Percentiles rank a stretch among this genome's conserved stretches.
Evolutionary conservation across 2,329 filamentous ascomycete species (phyloP).

Genomic region (Harringtonia aguacate): DNA sequence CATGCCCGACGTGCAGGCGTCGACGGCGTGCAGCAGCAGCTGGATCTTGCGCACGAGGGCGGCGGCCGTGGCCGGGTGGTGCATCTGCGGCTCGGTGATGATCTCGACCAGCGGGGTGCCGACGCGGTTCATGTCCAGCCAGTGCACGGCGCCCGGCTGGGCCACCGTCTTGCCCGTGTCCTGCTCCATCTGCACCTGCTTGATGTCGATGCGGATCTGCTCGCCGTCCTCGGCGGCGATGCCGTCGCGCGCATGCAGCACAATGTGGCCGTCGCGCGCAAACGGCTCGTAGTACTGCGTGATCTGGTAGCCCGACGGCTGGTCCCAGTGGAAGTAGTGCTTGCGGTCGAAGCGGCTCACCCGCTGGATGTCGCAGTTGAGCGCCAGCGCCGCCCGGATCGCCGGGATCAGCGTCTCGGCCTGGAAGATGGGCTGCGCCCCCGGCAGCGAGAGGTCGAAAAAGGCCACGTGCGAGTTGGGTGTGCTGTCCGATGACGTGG

Average conservation of each 20-base stretch:
- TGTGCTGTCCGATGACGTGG: constrained; percentile 47
- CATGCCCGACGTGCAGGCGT: constrained; percentile 86
- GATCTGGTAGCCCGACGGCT: constrained; percentile 93
- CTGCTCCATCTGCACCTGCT: constrained; percentile 94
- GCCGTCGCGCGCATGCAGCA: constrained; percentile 63
- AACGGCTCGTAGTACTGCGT: constrained; percentile 84
- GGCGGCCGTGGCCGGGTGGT: constrained; percentile 76
- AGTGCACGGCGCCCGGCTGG: constrained; percentile 59
- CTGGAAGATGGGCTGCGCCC: constrained; percentile 81
- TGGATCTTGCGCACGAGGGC: constrained; percentile 86
- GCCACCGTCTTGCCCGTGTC: constrained; percentile 92
- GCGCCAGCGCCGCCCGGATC: constrained; percentile 75
- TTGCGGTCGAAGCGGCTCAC: constrained; percentile 87
- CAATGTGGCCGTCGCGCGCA: constrained; percentile 60
- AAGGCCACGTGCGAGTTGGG: constrained; percentile 82
- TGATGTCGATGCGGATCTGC: constrained; percentile 66
- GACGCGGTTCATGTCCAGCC: constrained; percentile 90
- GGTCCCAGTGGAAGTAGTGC: constrained; percentile 99
- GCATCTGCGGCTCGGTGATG: constrained; percentile 83
- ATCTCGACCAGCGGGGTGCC: constrained; percentile 89
- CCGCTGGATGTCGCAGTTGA: constrained; percentile 68
- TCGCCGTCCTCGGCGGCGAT: constrained; percentile 65
- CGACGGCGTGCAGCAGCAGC: constrained; percentile 63
- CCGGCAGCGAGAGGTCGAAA: constrained; percentile 84
- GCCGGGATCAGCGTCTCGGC: constrained; percentile 75